phyloP scores from a whole-genome alignment of 2,329 filamentous ascomycete species.

The Fusarium penzigii region DNA sequence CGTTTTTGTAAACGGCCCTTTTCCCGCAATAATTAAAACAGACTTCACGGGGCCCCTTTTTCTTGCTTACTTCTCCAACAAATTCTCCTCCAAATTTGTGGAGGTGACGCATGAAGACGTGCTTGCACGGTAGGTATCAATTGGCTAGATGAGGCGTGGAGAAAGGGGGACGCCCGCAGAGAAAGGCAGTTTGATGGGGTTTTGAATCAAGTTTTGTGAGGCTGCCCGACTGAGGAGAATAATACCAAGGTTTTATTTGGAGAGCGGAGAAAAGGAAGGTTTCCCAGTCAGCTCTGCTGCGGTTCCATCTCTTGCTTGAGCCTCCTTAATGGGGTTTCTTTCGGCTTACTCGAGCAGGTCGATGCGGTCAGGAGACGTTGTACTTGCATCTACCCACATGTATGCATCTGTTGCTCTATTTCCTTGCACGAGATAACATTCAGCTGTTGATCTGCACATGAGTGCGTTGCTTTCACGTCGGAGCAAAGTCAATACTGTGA shows the following conservation, averaged over 20 bases:
- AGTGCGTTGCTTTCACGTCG: too few relatives aligned
- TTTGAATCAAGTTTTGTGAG: too few relatives aligned
- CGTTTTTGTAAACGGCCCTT: conserved; percentile 18
- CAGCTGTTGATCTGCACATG: too few relatives aligned
- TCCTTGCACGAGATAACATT: too few relatives aligned
- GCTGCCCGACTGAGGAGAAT: not conserved
- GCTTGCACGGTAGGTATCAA: too few relatives aligned
- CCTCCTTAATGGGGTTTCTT: not conserved
- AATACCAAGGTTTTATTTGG: not conserved
- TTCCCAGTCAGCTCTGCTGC: not conserved
- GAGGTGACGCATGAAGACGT: not conserved
- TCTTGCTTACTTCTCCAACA: conserved; percentile 6
- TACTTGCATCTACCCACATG: too few relatives aligned
- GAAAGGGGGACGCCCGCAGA: not conserved
- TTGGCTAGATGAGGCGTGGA: not conserved
- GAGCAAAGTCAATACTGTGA: too few relatives aligned
- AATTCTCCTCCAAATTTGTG: not conserved
- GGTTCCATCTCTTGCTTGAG: not conserved
- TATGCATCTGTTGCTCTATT: too few relatives aligned
- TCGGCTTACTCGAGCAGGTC: not conserved
- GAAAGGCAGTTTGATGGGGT: not conserved
- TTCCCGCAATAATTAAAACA: conserved; percentile 15
- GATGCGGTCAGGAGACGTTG: not conserved
- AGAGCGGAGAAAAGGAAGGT: not conserved
- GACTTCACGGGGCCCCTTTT: conserved; percentile 7